A percentile compares a stretch with the other conserved stretches of the same genome.
Evolutionary conservation across 2,329 filamentous ascomycete species (phyloP).

Genomic region (Gremmenia infestans): DNA sequence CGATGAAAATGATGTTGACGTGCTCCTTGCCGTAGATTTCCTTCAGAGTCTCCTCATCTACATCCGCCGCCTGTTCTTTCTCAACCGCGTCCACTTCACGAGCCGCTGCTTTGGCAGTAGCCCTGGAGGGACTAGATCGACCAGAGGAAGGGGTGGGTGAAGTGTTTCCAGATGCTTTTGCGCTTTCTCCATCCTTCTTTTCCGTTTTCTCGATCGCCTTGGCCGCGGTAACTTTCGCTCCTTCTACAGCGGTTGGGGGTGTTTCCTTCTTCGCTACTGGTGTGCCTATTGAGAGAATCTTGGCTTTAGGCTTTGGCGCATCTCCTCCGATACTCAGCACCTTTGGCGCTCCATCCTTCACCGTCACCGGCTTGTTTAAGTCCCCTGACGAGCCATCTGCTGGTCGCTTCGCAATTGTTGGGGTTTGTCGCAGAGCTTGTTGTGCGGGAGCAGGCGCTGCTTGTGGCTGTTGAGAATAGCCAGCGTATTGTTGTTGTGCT

Average conservation of each 20-base stretch:
- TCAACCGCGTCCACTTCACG: constrained; percentile 79
- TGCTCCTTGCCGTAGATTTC: constrained; percentile 95
- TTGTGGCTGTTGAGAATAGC: constrained; percentile 48
- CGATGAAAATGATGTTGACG: constrained; percentile 95
- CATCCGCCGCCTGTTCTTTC: constrained; percentile 62
- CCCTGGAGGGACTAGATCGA: constrained; percentile 70
- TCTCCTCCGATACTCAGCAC: constrained; percentile 60
- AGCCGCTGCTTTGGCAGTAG: constrained; percentile 45
- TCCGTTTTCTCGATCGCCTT: constrained; percentile 95
- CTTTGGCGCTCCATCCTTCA: constrained; percentile 55
- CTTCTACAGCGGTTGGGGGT: constrained; percentile 56
- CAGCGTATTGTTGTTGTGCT: constrained; percentile 49
- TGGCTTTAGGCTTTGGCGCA: constrained; percentile 50
- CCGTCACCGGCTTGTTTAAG: constrained; percentile 46
- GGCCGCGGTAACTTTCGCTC: constrained; percentile 76
- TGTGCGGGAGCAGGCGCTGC: constrained; percentile 35
- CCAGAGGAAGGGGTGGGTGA: constrained; percentile 81
- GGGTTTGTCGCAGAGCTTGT: constrained; percentile 43
- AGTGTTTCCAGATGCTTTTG: constrained; percentile 60
- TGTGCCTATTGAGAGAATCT: constrained; percentile 72
- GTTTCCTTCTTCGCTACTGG: constrained; percentile 45
- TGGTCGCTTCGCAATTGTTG: constrained; percentile 60
- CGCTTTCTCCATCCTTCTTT: constrained; percentile 47
- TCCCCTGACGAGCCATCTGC: constrained; percentile 43
- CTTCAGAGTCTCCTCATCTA: constrained; percentile 80